Evolutionary conservation across 75 land plant genomes (phyloP), one percentile per base, ranked within the genome.

Genomic region (Selaginella moellendorffii): DNA sequence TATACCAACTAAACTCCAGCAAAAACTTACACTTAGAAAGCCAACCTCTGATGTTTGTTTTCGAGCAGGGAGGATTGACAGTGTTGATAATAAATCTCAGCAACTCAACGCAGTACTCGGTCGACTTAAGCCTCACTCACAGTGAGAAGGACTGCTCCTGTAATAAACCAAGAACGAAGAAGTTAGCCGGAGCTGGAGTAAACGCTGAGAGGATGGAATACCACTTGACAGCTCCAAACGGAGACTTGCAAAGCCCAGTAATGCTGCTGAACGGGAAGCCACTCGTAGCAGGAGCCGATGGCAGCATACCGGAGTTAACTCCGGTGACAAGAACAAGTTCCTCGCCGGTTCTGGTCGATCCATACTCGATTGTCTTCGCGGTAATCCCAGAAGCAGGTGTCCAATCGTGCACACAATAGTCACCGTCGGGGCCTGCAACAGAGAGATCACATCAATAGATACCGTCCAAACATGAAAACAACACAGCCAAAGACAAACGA

Each of bases 11-110:
- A n/a, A n/a, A n/a, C n/a, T n/a, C n/a, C n/a, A n/a, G n/a, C n/a
- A n/a, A n/a, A n/a, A n/a, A n/a, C n/a, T n/a, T n/a, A n/a, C n/a
- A n/a, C n/a, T n/a, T n/a, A n/a, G n/a, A n/a, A n/a, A n/a, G n/a
- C n/a, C n/a, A n/a, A n/a, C n/a, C n/a, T n/a, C n/a, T n/a, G n/a
- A n/a, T n/a, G n/a, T n/a, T n/a, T n/a, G n/a, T n/a, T n/a, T n/a
- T n/a, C n/a, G n/a, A 71, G 42, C 91, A 90, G 97, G 63, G 66
- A 51, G 97, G 97, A 60, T 71, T 77, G 2, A 75, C 85, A 63
- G 28, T 81, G 17, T 80, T 89, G 0, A 31, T 86, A 63, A 75
- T 89, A 68, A 86, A 86, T 65, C 78, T 79, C n/a, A 71, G 73
- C 29, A 69, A 69, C 18, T 68, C 72, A 64, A 81, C 77, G 5